Conservation (phyloP, 495 filamentous ascomycete species). For the Penicillium longicatenatum region DNA sequence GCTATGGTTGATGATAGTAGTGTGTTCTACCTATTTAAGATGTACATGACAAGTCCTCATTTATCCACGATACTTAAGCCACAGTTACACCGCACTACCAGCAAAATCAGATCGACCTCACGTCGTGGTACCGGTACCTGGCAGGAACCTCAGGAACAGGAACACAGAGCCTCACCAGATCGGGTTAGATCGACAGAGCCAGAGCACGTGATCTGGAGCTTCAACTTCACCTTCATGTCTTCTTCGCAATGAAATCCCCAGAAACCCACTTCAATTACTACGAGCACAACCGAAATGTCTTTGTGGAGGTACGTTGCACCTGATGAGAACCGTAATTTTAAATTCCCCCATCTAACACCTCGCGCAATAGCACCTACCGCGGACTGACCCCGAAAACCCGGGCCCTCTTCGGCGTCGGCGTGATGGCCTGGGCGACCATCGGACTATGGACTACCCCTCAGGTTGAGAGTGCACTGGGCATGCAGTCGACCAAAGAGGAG, state of each 20-base stretch:
- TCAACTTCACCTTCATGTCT: not conserved
- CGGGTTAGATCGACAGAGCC: conserved; percentile 18
- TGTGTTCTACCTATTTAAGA: not conserved
- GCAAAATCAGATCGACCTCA: conserved; percentile 9
- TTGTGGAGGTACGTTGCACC: conserved; percentile 38
- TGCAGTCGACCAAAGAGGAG: conserved; percentile 63
- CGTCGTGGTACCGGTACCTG: conserved; percentile 21
- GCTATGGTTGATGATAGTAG: not conserved
- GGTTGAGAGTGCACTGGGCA: conserved; percentile 62
- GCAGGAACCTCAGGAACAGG: conserved; percentile 5
- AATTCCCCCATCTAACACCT: not conserved
- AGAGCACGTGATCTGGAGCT: conserved; percentile 20
- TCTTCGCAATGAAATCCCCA: not conserved
- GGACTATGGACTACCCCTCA: conserved; percentile 60
- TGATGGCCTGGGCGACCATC: conserved; percentile 65
- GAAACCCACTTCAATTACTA: not conserved
- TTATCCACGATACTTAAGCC: conserved; percentile 14
- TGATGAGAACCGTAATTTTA: not conserved
- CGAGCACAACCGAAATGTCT: conserved; percentile 30
- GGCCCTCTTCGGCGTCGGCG: conserved; percentile 61
- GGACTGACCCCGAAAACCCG: conserved; percentile 62
- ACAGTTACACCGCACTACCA: conserved; percentile 21
- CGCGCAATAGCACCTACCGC: conserved; percentile 56
- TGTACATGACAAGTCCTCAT: conserved; percentile 14
- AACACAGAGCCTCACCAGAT: conserved; percentile 15